A percentile compares a stretch with the other conserved stretches of the same genome.
These are phyloP conservation scores for Beauveria caledonica DNA, from an alignment of 2,329 filamentous ascomycete genomes.

Conservation along the genomic window DNA sequence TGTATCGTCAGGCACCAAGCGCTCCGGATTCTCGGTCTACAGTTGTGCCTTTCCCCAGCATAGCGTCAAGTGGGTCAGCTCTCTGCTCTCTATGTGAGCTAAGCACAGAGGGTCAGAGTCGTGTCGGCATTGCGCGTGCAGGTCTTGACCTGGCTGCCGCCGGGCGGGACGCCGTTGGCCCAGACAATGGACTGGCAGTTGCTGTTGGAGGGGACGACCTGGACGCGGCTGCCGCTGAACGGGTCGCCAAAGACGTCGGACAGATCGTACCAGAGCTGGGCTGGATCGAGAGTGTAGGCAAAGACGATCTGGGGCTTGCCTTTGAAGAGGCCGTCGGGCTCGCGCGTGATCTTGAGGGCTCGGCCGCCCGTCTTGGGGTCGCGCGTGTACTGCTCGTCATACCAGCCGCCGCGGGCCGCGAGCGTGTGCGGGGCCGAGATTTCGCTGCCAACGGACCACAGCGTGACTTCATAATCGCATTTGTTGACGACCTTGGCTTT, in stretches of 20 bases:
- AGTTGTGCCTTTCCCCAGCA: too few relatives aligned
- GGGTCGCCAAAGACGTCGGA: conserved; percentile 32
- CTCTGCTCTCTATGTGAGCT: background rate
- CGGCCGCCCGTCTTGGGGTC: conserved; percentile 31
- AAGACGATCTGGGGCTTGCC: conserved; percentile 32
- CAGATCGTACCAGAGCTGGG: conserved; percentile 31
- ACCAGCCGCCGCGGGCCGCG: conserved; percentile 17
- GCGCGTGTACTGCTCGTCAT: conserved; percentile 24
- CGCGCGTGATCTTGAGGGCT: conserved; percentile 29
- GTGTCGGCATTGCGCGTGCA: conserved; percentile 26
- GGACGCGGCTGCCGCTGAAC: conserved; percentile 26
- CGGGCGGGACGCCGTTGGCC: conserved; percentile 26
- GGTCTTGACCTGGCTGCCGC: conserved; percentile 30
- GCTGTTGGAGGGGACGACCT: conserved; percentile 20
- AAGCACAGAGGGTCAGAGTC: conserved; percentile 28
- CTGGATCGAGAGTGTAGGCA: conserved; percentile 29
- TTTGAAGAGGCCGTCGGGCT: conserved; percentile 29
- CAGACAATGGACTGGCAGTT: conserved; percentile 29
- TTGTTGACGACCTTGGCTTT: conserved; percentile 29
- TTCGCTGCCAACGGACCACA: conserved; percentile 31
- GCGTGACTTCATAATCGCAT: conserved; percentile 26
- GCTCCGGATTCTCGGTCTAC: too few relatives aligned
- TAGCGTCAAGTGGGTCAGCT: background rate
- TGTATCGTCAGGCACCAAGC: background rate
- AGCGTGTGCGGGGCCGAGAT: conserved; percentile 22